Evolutionary conservation across 192 early-diverging fungal species (phyloP).

Genomic region (Linnemannia elongata): DNA sequence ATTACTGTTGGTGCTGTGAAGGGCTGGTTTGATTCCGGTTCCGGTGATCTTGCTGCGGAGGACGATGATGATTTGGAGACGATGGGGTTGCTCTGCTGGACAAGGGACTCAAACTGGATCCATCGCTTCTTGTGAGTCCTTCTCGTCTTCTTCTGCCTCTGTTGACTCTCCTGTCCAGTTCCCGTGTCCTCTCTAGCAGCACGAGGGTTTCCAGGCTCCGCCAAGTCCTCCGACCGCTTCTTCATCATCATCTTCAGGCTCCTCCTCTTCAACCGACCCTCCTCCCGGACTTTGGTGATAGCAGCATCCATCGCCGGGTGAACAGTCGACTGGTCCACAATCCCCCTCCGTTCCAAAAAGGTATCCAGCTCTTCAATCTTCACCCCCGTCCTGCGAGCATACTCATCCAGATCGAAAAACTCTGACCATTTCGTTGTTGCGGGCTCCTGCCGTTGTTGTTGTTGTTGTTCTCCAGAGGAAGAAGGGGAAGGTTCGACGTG

Average conservation of each 20-base stretch:
- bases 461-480: background rate
- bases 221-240: background rate
- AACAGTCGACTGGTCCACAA: constrained; percentile 20
- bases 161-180: too few species aligned
- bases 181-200: background rate
- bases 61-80: constrained; percentile 1
- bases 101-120: constrained; percentile 26
- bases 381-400: constrained; percentile 17
- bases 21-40: background rate
- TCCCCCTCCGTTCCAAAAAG: constrained; percentile 32
- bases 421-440: constrained; percentile 44
- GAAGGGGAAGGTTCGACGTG: constrained; percentile 37
- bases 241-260: background rate
- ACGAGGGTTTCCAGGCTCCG: background rate
- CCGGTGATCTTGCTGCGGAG: background rate
- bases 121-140: constrained; percentile 10
- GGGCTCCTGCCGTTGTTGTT: constrained; percentile 5
- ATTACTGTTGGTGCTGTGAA: background rate
- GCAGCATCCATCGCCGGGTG: background rate
- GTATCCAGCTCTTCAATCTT: constrained; percentile 38
- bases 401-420: constrained; percentile 39
- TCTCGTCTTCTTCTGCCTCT: background rate
- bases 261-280: background rate
- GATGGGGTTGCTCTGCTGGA: constrained; percentile 7
- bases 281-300: background rate